phyloP scores from a whole-genome alignment of 2,329 filamentous ascomycete genomes.

The Pyrenophora graminea region DNA sequence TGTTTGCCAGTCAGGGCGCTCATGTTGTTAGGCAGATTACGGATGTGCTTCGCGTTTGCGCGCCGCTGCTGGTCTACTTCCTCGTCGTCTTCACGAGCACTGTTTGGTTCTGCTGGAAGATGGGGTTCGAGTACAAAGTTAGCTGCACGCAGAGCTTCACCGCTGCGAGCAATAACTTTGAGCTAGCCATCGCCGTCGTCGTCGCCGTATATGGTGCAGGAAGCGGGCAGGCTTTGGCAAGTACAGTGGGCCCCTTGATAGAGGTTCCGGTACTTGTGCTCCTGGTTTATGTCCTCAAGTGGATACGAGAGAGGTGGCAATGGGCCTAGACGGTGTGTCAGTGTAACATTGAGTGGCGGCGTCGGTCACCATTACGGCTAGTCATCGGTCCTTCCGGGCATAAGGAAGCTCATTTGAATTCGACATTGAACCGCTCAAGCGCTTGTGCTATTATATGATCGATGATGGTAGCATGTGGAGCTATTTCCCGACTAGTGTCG shows the following conservation, averaged over 20 bases:
- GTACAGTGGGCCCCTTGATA: conserved; percentile 82
- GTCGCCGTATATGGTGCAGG: conserved; percentile 78
- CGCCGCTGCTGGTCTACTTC: conserved; percentile 83
- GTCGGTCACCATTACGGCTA: not conserved
- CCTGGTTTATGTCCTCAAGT: conserved; percentile 74
- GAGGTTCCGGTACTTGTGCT: conserved; percentile 82
- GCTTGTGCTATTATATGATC: conserved; percentile 2
- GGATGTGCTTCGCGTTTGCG: conserved; percentile 77
- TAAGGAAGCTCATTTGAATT: conserved; percentile 2
- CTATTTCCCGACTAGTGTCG: not conserved
- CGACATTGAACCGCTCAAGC: not conserved
- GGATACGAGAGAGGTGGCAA: conserved; percentile 58
- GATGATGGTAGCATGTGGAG: not conserved
- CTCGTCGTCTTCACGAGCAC: conserved; percentile 73
- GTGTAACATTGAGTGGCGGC: not conserved
- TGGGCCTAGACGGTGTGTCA: conserved; percentile 48
- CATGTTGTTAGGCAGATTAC: conserved; percentile 83
- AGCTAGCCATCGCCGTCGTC: conserved; percentile 86
- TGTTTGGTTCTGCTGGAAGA: conserved; percentile 61
- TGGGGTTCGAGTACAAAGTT: conserved; percentile 75
- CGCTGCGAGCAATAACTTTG: conserved; percentile 91
- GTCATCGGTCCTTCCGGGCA: not conserved
- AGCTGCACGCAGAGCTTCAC: conserved; percentile 82
- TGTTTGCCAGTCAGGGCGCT: conserved; percentile 83
- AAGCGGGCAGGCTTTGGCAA: conserved; percentile 78